phyloP scores from a whole-genome alignment of 208 protist species.

The Polymyxa betae region DNA sequence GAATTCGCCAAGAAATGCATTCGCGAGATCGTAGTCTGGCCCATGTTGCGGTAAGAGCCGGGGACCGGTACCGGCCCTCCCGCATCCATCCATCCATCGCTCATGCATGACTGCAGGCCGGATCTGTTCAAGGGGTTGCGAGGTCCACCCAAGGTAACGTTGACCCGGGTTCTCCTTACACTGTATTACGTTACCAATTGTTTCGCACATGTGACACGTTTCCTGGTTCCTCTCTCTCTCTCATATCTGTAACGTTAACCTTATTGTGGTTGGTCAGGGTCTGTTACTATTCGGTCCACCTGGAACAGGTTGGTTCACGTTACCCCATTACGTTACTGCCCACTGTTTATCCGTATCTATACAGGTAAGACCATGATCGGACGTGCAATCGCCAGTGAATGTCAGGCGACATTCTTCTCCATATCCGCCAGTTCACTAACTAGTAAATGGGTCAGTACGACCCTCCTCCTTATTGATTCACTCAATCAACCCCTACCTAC shows the following conservation, averaged over 20 bases:
- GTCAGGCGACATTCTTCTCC: conserved; percentile 79
- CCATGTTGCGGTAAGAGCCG: conserved; percentile 63
- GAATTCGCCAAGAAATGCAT: conserved; percentile 65
- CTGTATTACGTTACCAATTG: neutral
- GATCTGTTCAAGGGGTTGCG: conserved; percentile 73
- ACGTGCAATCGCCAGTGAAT: conserved; percentile 80
- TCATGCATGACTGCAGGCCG: conserved; percentile 68
- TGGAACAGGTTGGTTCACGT: conserved; percentile 55
- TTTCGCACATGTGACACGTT: too few species aligned
- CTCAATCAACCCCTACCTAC: neutral
- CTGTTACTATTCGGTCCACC: conserved; percentile 69
- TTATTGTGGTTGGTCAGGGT: too few species aligned
- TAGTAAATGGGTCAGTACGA: conserved; percentile 80
- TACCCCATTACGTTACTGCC: neutral
- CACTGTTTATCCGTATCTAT: neutral
- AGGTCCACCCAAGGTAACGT: conserved; percentile 54
- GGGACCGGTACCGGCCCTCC: neutral
- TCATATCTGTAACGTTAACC: too few species aligned
- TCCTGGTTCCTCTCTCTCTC: too few species aligned
- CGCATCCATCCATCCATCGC: conserved; percentile 18
- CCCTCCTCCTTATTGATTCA: neutral
- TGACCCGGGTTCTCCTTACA: neutral
- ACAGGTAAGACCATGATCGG: conserved; percentile 77
- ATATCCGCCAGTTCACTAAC: conserved; percentile 81
- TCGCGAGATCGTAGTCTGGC: conserved; percentile 65